Evolutionary conservation across 2,329 filamentous ascomycete genomes (phyloP).

Genomic region (Xylariaceae sp.): DNA sequence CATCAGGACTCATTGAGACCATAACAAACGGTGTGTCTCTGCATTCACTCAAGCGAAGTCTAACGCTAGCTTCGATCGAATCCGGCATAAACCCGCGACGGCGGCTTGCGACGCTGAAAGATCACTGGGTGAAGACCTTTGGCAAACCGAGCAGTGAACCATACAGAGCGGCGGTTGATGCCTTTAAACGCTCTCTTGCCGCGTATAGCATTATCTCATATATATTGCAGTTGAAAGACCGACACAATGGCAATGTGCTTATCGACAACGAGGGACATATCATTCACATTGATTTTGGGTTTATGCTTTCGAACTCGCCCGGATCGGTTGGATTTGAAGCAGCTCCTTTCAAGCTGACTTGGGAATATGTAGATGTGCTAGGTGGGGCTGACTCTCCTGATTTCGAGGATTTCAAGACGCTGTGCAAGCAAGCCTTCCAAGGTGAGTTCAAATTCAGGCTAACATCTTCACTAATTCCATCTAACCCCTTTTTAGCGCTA

Average conservation of each 20-base stretch:
- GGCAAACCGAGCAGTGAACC: slow-evolving; percentile 69
- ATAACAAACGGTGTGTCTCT: slow-evolving; percentile 89
- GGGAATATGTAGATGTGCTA: slow-evolving; percentile 83
- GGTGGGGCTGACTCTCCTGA: slow-evolving; percentile 71
- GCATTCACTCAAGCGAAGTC: slow-evolving; percentile 79
- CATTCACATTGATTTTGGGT: slow-evolving; percentile 87
- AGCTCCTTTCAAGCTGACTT: slow-evolving; percentile 82
- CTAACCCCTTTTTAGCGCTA: slow-evolving; percentile 55
- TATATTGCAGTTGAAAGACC: slow-evolving; percentile 80
- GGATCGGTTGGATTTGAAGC: slow-evolving; percentile 85
- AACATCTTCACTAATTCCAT: not conserved
- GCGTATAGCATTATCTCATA: slow-evolving; percentile 87
- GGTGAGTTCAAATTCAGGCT: slow-evolving; percentile 47
- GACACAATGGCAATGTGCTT: slow-evolving; percentile 84
- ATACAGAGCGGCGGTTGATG: slow-evolving; percentile 72
- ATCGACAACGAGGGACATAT: slow-evolving; percentile 86
- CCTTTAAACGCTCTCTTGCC: slow-evolving; percentile 79
- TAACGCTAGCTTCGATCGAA: slow-evolving; percentile 76
- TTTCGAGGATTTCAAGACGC: slow-evolving; percentile 74
- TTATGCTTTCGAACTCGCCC: slow-evolving; percentile 86
- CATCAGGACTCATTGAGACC: slow-evolving; percentile 82
- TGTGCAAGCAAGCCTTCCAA: slow-evolving; percentile 85
- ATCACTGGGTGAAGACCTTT: slow-evolving; percentile 82
- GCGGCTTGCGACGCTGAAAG: slow-evolving; percentile 77
- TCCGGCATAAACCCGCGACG: slow-evolving; percentile 72